Percentiles rank a stretch among this genome's conserved stretches.
Conservation (phyloP, 441 rosid species). For the Dalechampia spathulata region DNA sequence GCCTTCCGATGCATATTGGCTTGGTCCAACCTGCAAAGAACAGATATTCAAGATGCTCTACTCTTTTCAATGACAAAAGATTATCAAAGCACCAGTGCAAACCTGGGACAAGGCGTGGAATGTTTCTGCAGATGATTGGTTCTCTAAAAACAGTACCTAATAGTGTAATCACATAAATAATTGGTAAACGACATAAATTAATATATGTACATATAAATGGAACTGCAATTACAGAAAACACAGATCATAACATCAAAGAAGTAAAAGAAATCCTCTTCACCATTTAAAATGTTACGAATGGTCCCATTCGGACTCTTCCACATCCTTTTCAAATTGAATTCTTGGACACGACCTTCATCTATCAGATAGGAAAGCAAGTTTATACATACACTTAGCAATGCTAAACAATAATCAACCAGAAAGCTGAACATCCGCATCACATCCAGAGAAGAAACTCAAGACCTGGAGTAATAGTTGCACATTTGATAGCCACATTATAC, state of each 20-base stretch:
- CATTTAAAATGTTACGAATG: conserved; percentile 82
- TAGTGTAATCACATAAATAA: conserved; percentile 2
- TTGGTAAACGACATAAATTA: background rate
- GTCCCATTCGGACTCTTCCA: conserved; percentile 98
- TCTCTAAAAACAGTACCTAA: conserved; percentile 94
- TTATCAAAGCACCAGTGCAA: conserved; percentile 6
- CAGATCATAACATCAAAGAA: too few species aligned
- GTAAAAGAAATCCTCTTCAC: too few species aligned
- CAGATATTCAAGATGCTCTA: background rate
- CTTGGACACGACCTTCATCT: conserved; percentile 86
- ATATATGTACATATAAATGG: background rate
- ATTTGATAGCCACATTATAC: conserved; percentile 91
- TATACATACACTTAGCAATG: background rate
- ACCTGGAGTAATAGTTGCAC: conserved; percentile 97
- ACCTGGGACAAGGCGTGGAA: conserved; percentile 86
- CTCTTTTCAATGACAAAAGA: background rate
- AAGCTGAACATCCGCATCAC: background rate
- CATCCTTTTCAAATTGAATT: conserved; percentile 74
- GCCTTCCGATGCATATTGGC: conserved; percentile 97
- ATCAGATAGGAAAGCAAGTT: conserved; percentile 7
- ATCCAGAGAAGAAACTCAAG: background rate
- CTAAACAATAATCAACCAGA: background rate
- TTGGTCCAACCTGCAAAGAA: conserved; percentile 71
- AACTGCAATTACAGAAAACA: background rate
- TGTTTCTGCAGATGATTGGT: conserved; percentile 77